Evolutionary conservation across 2,329 filamentous ascomycete genomes (phyloP), one percentile per base, ranked within the genome.

Genomic region (Dactylonectria estremocensis): DNA sequence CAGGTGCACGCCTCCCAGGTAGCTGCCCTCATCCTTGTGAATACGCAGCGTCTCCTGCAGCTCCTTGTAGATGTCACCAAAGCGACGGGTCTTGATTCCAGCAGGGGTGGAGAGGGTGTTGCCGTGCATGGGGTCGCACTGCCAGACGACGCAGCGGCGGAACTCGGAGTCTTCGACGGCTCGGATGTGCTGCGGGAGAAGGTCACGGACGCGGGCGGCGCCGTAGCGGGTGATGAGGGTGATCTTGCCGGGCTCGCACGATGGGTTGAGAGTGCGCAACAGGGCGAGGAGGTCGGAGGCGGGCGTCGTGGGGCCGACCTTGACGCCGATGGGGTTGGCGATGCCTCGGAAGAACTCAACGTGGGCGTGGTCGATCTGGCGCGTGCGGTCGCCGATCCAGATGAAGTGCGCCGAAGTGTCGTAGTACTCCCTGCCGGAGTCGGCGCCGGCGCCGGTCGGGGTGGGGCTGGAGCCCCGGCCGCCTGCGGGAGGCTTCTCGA

Each of bases 71-170:
- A 99, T 97, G 79, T 96, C 93, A 69, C 89, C 89, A 86, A 99
- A 99, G 62, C 93, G 92, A 16, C 96, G 90, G 2, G 96, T 99
- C 86, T 99, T 99, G 83, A 98, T 90, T 28, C 95, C 95, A 0
- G 88, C 84, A 0, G 89, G 87, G 0, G 93, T 95, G 20, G 89
- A 87, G 49, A 87, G 83, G 43, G 90, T 92, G 82, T 92, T 92
- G 69, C 96, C 96, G 83, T 99, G 96, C 96, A 99, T 99, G 22
- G 96, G 96, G 82, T 99, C 96, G 83, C 95, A 98, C 83, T 98
- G 96, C 95, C 95, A 98, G 74, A 98, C 94, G 4, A 97, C 94
- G 22, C 81, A 83, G 57, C 85, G 81, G 53, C 80, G 80, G 81
- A 90, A 90, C 81, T 91, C 94, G 64, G 93, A 95, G 74, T 87